phyloP scores from a whole-genome alignment of 305 asterid species.

The Caryopteris hybrid region DNA sequence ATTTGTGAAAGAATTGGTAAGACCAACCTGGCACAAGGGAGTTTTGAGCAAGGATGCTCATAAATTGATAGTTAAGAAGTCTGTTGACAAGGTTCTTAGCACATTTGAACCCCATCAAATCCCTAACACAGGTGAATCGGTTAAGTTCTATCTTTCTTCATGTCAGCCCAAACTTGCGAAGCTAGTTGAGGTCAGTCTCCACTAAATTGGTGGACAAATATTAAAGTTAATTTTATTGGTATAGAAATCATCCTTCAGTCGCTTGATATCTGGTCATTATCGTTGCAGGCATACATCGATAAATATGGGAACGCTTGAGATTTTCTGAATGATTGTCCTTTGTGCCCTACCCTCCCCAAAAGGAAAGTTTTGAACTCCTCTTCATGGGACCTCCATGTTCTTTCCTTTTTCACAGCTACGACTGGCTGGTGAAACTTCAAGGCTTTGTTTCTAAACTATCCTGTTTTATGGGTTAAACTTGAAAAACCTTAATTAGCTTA shows the following conservation, averaged over 20 bases:
- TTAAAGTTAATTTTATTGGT: slow-evolving; percentile 8
- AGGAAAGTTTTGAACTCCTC: slow-evolving; percentile 27
- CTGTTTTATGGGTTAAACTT: slow-evolving; percentile 21
- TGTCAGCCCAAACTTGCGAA: slow-evolving; percentile 62
- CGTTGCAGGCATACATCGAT: slow-evolving; percentile 77
- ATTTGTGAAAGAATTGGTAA: slow-evolving; percentile 71
- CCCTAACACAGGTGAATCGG: slow-evolving; percentile 63
- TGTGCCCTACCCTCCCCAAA: slow-evolving; percentile 14
- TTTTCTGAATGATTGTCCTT: slow-evolving; percentile 22
- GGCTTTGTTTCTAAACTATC: slow-evolving; percentile 16
- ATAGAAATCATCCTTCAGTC: slow-evolving; percentile 6
- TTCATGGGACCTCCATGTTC: slow-evolving; percentile 16
- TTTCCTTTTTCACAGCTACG: not conserved
- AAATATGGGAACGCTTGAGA: slow-evolving; percentile 59
- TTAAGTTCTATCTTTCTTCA: slow-evolving; percentile 49
- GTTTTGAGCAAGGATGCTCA: slow-evolving; percentile 77
- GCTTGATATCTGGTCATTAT: slow-evolving; percentile 32
- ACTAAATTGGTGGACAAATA: slow-evolving; percentile 12
- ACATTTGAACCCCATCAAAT: slow-evolving; percentile 61
- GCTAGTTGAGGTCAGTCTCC: slow-evolving; percentile 81
- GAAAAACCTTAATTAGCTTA: not conserved
- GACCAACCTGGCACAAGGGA: slow-evolving; percentile 82
- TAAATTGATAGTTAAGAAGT: slow-evolving; percentile 72
- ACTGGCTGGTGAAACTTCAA: slow-evolving; percentile 19
- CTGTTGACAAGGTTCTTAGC: slow-evolving; percentile 67